phyloP scores from a whole-genome alignment of 2,329 filamentous ascomycete species.

The Nakataea oryzae region DNA sequence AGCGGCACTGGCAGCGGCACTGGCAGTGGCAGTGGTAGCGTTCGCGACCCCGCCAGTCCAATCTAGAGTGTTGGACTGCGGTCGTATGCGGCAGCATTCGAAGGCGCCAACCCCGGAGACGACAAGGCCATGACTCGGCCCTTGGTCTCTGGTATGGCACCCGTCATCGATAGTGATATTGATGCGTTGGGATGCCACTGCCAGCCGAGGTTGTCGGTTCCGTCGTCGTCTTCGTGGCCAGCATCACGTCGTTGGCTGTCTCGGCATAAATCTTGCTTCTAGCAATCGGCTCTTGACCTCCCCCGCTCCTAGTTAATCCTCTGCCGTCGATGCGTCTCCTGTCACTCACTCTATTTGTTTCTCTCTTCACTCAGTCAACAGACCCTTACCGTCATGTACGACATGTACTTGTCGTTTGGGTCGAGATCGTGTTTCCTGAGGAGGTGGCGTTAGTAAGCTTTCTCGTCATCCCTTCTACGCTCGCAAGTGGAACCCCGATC shows the following conservation, averaged over 20 bases:
- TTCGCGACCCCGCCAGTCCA: conserved; percentile 42
- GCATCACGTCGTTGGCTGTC: background rate
- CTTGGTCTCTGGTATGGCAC: background rate
- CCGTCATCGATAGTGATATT: background rate
- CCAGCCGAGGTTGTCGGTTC: background rate
- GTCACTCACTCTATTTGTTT: background rate
- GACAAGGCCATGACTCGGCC: background rate
- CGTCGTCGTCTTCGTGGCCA: background rate
- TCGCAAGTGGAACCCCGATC: background rate
- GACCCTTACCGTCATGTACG: background rate
- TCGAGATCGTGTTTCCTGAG: background rate
- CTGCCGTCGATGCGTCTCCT: background rate
- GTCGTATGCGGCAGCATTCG: background rate
- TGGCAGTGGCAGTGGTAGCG: conserved; percentile 32
- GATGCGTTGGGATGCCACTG: background rate
- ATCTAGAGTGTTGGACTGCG: conserved; percentile 5
- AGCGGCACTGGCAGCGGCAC: conserved; percentile 34
- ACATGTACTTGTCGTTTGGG: background rate
- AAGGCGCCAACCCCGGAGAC: background rate
- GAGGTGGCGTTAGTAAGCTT: background rate
- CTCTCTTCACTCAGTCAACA: background rate
- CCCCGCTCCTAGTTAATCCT: background rate
- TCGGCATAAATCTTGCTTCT: background rate
- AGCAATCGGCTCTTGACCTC: background rate
- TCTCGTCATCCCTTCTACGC: background rate